These are phyloP conservation scores for Gracilaria caudata DNA, from an alignment of 23 red algal genomes.

Conservation along the genomic window DNA sequence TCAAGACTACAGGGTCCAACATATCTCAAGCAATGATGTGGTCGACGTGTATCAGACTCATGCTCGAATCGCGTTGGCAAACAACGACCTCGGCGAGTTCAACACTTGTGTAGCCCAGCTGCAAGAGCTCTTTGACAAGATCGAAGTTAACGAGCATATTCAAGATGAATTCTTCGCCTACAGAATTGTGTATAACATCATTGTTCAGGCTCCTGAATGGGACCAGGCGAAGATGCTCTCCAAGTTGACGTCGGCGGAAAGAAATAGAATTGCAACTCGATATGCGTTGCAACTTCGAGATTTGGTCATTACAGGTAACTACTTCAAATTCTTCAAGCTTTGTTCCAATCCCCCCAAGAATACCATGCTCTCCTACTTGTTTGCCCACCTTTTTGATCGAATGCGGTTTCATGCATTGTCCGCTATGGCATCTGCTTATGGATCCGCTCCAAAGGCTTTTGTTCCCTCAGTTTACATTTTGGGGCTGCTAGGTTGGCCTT, in stretches of 20 bases:
- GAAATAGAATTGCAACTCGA: slow-evolving; percentile 35
- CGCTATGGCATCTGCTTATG: slow-evolving; percentile 33
- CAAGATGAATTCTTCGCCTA: slow-evolving; percentile 66
- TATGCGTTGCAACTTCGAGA: slow-evolving; percentile 45
- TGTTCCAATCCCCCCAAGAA: slow-evolving; percentile 47
- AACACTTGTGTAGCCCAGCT: slow-evolving; percentile 81
- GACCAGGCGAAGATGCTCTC: slow-evolving; percentile 56
- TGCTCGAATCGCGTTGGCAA: slow-evolving; percentile 78
- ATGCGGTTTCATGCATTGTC: slow-evolving; percentile 50
- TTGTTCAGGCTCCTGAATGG: slow-evolving; percentile 49
- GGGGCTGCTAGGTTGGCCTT: slow-evolving; percentile 27
- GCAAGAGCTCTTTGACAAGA: slow-evolving; percentile 62
- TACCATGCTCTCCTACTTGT: slow-evolving; percentile 63
- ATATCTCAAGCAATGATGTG: slow-evolving; percentile 61
- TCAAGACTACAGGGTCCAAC: slow-evolving; percentile 84
- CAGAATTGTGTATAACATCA: slow-evolving; percentile 62
- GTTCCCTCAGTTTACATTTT: slow-evolving; percentile 32
- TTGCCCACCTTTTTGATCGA: slow-evolving; percentile 48
- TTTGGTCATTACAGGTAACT: slow-evolving; percentile 63
- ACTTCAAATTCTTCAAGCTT: slow-evolving; percentile 50
- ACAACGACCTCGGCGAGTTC: slow-evolving; percentile 83
- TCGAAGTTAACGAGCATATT: slow-evolving; percentile 13
- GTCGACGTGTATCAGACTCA: slow-evolving; percentile 80
- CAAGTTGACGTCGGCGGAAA: slow-evolving; percentile 27
- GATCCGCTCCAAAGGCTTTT: slow-evolving; percentile 23